These are phyloP conservation scores for Diaporthe citri DNA, from an alignment of 2,329 filamentous ascomycete genomes.

Conservation along the genomic window DNA sequence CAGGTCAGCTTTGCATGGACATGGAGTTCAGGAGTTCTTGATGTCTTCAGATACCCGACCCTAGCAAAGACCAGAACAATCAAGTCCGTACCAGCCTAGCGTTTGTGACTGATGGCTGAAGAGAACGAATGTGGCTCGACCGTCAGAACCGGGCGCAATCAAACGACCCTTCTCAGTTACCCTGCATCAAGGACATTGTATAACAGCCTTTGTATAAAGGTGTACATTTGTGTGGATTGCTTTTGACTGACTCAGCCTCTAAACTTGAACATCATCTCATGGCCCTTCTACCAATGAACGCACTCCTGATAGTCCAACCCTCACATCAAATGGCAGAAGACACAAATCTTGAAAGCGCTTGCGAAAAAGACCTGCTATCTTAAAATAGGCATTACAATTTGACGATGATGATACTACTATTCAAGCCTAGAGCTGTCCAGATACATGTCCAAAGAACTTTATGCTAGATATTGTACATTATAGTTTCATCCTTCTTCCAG, in stretches of 20 bases:
- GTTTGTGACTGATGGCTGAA: no score
- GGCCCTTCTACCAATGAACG: no score
- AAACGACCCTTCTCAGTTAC: no score
- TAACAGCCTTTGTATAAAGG: no score
- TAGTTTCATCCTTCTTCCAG: fast-evolving
- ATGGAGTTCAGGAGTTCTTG: neutral
- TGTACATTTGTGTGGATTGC: no score
- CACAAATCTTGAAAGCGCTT: neutral
- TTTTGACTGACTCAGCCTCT: no score
- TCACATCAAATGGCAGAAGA: neutral
- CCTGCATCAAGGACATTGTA: no score
- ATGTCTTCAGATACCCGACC: neutral
- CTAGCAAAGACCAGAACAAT: neutral
- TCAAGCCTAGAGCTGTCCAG: neutral
- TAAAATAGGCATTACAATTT: neutral
- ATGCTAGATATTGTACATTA: neutral
- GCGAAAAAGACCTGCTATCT: neutral
- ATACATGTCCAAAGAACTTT: no score
- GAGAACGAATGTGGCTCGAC: no score
- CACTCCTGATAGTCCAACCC: neutral
- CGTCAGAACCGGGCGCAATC: no score
- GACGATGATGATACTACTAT: neutral
- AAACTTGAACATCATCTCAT: no score
- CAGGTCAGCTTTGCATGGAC: neutral
- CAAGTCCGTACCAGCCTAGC: neutral